Conservation (phyloP, 495 filamentous ascomycete genomes). For the Darksidea phi region DNA sequence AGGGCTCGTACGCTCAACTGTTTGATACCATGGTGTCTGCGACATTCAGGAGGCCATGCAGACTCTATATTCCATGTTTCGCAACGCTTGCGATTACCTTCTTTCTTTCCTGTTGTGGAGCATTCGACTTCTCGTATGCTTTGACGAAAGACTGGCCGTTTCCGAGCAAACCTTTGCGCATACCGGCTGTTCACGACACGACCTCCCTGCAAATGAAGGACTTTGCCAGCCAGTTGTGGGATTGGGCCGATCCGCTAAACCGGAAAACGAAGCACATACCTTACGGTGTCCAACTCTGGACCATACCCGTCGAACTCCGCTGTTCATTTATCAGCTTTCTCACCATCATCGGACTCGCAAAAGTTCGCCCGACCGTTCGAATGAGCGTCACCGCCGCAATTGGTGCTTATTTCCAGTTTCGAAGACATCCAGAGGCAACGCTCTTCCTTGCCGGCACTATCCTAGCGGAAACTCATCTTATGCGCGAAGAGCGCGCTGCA, state of each 20-base stretch:
- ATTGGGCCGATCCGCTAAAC: slow-evolving; percentile 7
- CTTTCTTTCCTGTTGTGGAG: not conserved
- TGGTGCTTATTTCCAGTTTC: not conserved
- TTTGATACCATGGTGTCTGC: slow-evolving; percentile 2
- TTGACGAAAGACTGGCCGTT: slow-evolving; percentile 4
- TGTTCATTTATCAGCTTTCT: slow-evolving; percentile 7
- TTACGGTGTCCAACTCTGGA: slow-evolving; percentile 14
- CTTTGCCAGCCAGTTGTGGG: not conserved
- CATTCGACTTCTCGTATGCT: not conserved
- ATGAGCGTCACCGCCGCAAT: not conserved
- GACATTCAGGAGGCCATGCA: slow-evolving; percentile 1
- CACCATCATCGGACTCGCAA: slow-evolving; percentile 4
- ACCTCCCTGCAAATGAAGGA: not conserved
- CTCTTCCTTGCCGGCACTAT: slow-evolving; percentile 14
- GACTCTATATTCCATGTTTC: slow-evolving; percentile 13
- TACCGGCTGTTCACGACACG: not conserved
- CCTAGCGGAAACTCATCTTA: slow-evolving; percentile 11
- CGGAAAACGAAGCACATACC: not conserved
- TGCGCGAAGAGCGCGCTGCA: not conserved
- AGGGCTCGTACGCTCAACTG: not conserved
- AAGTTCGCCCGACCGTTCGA: not conserved
- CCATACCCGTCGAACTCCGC: slow-evolving; percentile 11
- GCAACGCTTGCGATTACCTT: not conserved
- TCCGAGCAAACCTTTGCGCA: not conserved
- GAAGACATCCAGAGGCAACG: slow-evolving; percentile 2